Base-by-base conservation (phyloP, 2,329 filamentous ascomycete species). In the Capronia epimyces region DNA sequence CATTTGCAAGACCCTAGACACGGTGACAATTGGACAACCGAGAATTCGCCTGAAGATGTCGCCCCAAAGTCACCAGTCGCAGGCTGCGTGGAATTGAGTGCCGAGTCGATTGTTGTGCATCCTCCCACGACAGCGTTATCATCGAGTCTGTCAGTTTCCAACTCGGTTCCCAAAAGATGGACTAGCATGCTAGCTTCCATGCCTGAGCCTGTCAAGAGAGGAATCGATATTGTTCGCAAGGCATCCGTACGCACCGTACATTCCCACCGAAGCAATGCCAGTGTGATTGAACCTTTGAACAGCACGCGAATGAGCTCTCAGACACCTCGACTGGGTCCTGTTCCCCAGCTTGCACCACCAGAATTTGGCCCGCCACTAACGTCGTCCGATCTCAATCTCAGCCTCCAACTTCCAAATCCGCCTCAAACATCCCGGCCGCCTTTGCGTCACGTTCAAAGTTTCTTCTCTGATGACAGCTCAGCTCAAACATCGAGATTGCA, bases 391-490 rank as follows among this genome's bases (percentile, higher is more conserved):
- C 37, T 57, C 9, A 62, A 60, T 32, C 50, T 65, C 13, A 53
- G 66, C 24, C 46, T 67, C 43, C 43, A 44, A 15, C 46, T 59
- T 21, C 48, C 52, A 7, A 46, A 42, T 27, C 45, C 29, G 20
- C 42, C 44, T 37, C 53, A 46, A 25, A 32, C 49, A 46, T 43
- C 45, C 46, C 49, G 55, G 41, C 56, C 58, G 37, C 29, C 58
- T 21, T 60, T 55, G 34, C 49, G 66, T 65, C 52, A 63, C 58
- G 20, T 60, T 54, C 51, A 57, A 41, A 69, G 67, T 47, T 68
- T 67, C 41, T 69, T 69, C 43, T 70, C 68, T 1, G 66, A 69
- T 50, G 63, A 69, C 43, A 71, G 68, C 55, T 69, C 67, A 3
- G 62, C 47, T 2, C 51, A 53, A 4, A 37, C 44, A 10, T 24